Evolutionary conservation across 2,329 filamentous ascomycete genomes (phyloP), one percentile per base, ranked within the genome.

Genomic region (Cercospora sojina): DNA sequence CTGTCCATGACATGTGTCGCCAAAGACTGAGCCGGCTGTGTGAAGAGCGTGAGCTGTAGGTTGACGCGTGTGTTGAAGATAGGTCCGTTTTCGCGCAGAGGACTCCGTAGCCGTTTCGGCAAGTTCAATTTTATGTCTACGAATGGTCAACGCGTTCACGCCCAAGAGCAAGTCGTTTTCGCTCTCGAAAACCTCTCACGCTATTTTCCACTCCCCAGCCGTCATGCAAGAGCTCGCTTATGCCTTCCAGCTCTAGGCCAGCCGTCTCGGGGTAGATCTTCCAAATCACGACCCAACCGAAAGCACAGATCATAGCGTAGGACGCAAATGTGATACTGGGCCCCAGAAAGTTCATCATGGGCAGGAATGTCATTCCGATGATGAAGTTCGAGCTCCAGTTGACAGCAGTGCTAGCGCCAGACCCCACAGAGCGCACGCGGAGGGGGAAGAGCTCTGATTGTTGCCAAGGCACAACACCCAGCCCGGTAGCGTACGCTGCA

Each of bases 391-490:
- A 88, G 3, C 85, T 86, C 60, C 94, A 98, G 75, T 91, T 97
- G 6, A 91, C 96, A 5, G 89, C 90, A 7, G 93, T 94, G 1
- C 90, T 86, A 5, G 92, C 78, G 0, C 88, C 88, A 65, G 89
- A 91, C 29, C 91, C 91, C 1, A 92, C 79, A 4, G 89, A 88
- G 58, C 91, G 87, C 55, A 93, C 90, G 31, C 85, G 84, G 57
- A 93, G 83, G 0, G 93, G 91, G 75, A 97, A 97, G 16, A 76
- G 85, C 80, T 98, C 94, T 72, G 90, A 92, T 80, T 97, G 93
- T 84, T 97, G 94, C 94, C 94, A 98, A 0, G 94, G 93, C 2
- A 98, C 92, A 73, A 93, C 96, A 8, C 94, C 94, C 2, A 98
- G 84, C 2, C 94, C 94, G 1, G 93, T 83, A 1, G 94, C 94